Evolutionary conservation across 78 protist species (phyloP).

Genomic region (Polysphondylium violaceum): DNA sequence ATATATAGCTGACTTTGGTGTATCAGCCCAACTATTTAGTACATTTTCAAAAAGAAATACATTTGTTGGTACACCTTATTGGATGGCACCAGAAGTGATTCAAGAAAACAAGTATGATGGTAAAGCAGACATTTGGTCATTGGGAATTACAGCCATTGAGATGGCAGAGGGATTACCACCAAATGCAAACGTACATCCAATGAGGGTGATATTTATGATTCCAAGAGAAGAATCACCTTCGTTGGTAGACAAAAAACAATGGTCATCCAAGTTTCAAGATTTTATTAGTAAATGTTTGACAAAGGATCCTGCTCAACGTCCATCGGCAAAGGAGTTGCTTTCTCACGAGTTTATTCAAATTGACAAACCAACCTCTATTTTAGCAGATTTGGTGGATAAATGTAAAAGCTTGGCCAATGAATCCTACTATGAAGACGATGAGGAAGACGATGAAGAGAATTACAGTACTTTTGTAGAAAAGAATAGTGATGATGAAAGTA

Average conservation of each 20-base stretch:
- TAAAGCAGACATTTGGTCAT: constrained; percentile 93
- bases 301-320: constrained; percentile 70
- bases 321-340: constrained; percentile 56
- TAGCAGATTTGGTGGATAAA: constrained; percentile 58
- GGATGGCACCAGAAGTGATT: constrained; percentile 93
- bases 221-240: constrained; percentile 90
- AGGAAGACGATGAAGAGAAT: constrained; percentile 29
- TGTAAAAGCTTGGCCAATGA: constrained; percentile 36
- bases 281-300: constrained; percentile 74
- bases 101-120: constrained; percentile 73
- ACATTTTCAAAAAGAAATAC: constrained; percentile 91
- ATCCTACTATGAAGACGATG: constrained; percentile 34
- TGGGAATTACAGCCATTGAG: constrained; percentile 93
- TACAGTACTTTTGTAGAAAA: constrained; percentile 28
- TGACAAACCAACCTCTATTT: constrained; percentile 15
- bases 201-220: constrained; percentile 89
- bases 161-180: constrained; percentile 91
- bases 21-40: constrained; percentile 76
- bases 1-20: constrained; percentile 79
- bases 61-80: constrained; percentile 95
- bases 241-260: constrained; percentile 17
- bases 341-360: constrained; percentile 70
- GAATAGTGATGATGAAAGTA: constrained; percentile 11
- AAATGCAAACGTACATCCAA: constrained; percentile 88
- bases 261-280: constrained; percentile 51